A percentile compares a stretch with the other conserved stretches of the same genome.
phyloP scores from a whole-genome alignment of 2,329 filamentous ascomycete species.

The Aspergillus sp. region DNA sequence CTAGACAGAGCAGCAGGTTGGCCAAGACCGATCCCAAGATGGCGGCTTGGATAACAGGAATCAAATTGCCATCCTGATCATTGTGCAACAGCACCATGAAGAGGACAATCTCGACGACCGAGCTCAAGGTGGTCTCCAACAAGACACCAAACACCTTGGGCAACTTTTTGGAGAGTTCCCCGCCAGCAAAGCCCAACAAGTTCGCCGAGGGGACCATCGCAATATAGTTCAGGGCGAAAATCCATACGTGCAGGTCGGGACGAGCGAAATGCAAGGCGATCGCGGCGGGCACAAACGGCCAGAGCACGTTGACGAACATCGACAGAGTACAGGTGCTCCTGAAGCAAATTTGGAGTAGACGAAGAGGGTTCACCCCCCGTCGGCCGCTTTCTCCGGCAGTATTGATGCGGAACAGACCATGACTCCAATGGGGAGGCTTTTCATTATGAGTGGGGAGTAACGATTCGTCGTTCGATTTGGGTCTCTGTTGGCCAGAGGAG shows the following conservation, averaged over 20 bases:
- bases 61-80: slow-evolving; percentile 44
- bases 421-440: slow-evolving; percentile 14
- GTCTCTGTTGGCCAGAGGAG: slow-evolving; percentile 13
- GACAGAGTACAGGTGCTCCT: slow-evolving; percentile 63
- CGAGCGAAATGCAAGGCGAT: slow-evolving; percentile 62
- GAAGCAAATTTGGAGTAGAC: slow-evolving; percentile 64
- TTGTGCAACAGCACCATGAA: slow-evolving; percentile 71
- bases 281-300: slow-evolving; percentile 71
- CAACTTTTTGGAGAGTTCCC: slow-evolving; percentile 70
- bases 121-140: slow-evolving; percentile 60
- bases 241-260: slow-evolving; percentile 57
- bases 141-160: slow-evolving; percentile 61
- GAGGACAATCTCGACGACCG: slow-evolving; percentile 76
- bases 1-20: slow-evolving; percentile 76
- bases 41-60: slow-evolving; percentile 76
- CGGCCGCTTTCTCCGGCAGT: slow-evolving; percentile 65
- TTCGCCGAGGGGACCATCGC: slow-evolving; percentile 77
- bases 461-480: slow-evolving; percentile 11
- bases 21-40: slow-evolving; percentile 81
- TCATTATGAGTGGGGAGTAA: slow-evolving; percentile 27
- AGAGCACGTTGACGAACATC: slow-evolving; percentile 66
- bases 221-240: slow-evolving; percentile 70
- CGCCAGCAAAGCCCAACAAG: slow-evolving; percentile 70
- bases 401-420: slow-evolving; percentile 32
- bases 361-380: slow-evolving; percentile 60